phyloP scores from a whole-genome alignment of 2,329 filamentous ascomycete species.

The Penicillium capsulatum region DNA sequence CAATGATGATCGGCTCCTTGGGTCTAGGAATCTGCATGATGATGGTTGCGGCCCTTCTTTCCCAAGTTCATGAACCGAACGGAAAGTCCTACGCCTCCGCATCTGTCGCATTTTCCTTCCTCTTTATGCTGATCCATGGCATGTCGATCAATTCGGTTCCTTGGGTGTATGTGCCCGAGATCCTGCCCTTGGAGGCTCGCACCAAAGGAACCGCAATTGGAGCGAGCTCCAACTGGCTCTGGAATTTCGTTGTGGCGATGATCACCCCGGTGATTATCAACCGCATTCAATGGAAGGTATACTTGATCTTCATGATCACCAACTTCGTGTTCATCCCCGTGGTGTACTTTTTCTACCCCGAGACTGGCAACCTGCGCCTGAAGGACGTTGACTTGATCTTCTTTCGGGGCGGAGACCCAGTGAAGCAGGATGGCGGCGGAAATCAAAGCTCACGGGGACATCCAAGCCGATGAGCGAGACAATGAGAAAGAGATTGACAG shows the following conservation, averaged over 20 bases:
- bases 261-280: conserved; percentile 4
- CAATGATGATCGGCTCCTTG: no score
- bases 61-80: no score
- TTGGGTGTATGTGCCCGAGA: conserved; percentile 8
- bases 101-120: conserved; percentile 11
- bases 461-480: no score
- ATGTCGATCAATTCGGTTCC: no score
- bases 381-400: conserved; percentile 16
- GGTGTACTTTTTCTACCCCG: conserved; percentile 15
- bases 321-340: conserved; percentile 33
- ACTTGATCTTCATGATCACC: conserved; percentile 36
- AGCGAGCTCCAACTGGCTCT: conserved; percentile 7
- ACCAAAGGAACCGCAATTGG: conserved; percentile 2
- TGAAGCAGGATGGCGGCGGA: no score
- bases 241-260: conserved; percentile 12
- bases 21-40: no score
- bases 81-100: no score
- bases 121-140: conserved; percentile 3
- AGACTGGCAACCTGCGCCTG: conserved; percentile 11
- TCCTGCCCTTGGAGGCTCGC: conserved; percentile 8
- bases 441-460: no score
- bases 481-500: no score
- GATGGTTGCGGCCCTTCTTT: no score
- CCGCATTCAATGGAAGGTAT: conserved; percentile 22
- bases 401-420: no score